A percentile compares a stretch with the other conserved stretches of the same genome.
Evolutionary conservation across 257 asterid species (phyloP).

Genomic region (Gentiana macrophylla): DNA sequence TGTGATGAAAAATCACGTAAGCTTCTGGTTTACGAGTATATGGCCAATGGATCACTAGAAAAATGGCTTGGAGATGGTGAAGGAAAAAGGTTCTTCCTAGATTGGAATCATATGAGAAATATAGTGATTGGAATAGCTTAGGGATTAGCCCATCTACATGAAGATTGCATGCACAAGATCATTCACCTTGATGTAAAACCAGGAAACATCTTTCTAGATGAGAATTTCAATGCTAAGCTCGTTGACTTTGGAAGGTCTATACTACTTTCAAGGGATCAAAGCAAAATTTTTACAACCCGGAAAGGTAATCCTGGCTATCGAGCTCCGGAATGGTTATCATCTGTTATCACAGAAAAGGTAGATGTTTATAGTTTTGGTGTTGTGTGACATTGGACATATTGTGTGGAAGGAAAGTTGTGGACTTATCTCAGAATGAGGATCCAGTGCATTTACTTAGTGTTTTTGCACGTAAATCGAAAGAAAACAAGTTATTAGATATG

Average conservation of each 20-base stretch:
- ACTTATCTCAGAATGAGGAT: slow-evolving; percentile 10
- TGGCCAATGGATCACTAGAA: slow-evolving; percentile 21
- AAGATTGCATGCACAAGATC: slow-evolving; percentile 19
- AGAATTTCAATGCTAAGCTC: slow-evolving; percentile 17
- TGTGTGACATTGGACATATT: slow-evolving; percentile 14
- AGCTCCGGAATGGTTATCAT: slow-evolving; percentile 21
- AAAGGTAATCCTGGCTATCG: slow-evolving; percentile 26
- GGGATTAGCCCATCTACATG: slow-evolving; percentile 22
- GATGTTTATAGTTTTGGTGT: slow-evolving; percentile 23
- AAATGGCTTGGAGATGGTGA: slow-evolving; percentile 11
- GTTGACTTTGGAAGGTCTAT: slow-evolving; percentile 24
- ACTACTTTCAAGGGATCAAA: slow-evolving; percentile 18
- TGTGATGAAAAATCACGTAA: slow-evolving; percentile 16
- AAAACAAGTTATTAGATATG: slow-evolving; percentile 14
- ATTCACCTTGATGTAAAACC: slow-evolving; percentile 23
- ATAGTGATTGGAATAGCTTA: slow-evolving; percentile 22
- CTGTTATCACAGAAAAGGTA: slow-evolving; percentile 20
- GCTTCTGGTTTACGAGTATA: slow-evolving; percentile 14
- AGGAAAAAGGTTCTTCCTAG: slow-evolving; percentile 2
- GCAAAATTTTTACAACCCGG: slow-evolving; percentile 19
- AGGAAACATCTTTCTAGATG: slow-evolving; percentile 20
- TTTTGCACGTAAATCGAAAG: slow-evolving; percentile 16
- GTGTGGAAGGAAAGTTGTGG: slow-evolving; percentile 15
- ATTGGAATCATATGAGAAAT: slow-evolving; percentile 17
- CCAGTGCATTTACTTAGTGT: slow-evolving; percentile 9